Evolutionary conservation across 1,284 basidiomycete species (phyloP).

Genomic region (Sanghuangporus weigelae): DNA sequence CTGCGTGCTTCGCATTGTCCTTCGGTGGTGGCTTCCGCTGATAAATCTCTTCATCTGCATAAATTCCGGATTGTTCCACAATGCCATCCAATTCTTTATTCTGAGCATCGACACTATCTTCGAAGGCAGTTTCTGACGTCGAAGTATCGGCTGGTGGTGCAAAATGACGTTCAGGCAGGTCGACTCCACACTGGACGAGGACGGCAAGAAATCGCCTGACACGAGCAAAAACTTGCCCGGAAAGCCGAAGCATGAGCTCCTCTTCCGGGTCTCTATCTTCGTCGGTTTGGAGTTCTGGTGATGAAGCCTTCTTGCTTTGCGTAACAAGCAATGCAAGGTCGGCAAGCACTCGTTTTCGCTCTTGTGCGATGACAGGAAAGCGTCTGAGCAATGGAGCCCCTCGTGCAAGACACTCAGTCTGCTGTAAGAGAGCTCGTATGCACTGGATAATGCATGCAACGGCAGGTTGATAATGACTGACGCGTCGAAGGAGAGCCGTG

Average conservation of each 20-base stretch:
- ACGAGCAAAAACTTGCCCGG: constrained; percentile 69
- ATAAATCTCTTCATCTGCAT: constrained; percentile 10
- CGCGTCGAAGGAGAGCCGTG: constrained; percentile 72
- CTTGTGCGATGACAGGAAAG: constrained; percentile 64
- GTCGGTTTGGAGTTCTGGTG: constrained; percentile 42
- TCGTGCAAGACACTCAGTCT: constrained; percentile 82
- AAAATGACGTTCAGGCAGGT: constrained; percentile 49
- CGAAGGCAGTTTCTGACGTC: constrained; percentile 7
- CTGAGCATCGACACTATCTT: neutral
- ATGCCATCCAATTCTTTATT: constrained; percentile 3
- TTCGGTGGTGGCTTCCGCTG: neutral
- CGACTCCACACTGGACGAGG: constrained; percentile 75
- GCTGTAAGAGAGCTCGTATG: constrained; percentile 83
- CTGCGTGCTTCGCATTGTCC: neutral
- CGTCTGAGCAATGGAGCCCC: constrained; percentile 71
- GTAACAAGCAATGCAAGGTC: constrained; percentile 82
- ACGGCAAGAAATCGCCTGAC: constrained; percentile 67
- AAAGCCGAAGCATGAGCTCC: constrained; percentile 67
- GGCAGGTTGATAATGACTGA: constrained; percentile 80
- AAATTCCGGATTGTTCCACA: constrained; percentile 7
- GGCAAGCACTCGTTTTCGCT: constrained; percentile 80
- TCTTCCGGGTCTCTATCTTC: constrained; percentile 52
- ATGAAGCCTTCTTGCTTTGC: constrained; percentile 74
- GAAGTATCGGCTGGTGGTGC: neutral
- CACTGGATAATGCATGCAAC: constrained; percentile 91